A percentile compares a stretch with the other conserved stretches of the same genome.
Evolutionary conservation across 495 filamentous ascomycete genomes (phyloP).

Genomic region (Hypoxylon intermedium): DNA sequence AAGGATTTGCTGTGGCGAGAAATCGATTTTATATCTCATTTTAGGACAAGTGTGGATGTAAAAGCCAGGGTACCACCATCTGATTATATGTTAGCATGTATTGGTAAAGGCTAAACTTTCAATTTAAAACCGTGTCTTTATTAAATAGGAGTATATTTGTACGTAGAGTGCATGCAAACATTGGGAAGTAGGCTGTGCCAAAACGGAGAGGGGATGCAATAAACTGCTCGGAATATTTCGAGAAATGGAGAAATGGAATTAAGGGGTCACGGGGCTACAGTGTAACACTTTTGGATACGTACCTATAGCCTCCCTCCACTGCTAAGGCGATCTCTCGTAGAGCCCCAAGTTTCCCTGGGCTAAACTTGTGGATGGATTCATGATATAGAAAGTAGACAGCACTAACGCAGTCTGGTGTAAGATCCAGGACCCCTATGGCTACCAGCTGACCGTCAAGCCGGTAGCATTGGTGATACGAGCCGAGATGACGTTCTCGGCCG

Average conservation of each 20-base stretch:
- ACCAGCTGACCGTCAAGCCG: slow-evolving; percentile 87
- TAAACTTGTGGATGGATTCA: slow-evolving; percentile 77
- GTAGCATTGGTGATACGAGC: slow-evolving; percentile 96
- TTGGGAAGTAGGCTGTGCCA: not conserved
- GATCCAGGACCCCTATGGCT: slow-evolving; percentile 86
- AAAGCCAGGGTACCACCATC: slow-evolving; percentile 61
- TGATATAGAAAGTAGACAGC: slow-evolving; percentile 96
- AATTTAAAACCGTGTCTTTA: not conserved
- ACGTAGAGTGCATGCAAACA: not conserved
- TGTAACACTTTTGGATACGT: slow-evolving; percentile 8
- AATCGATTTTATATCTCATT: slow-evolving; percentile 84
- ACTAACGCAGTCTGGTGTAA: slow-evolving; percentile 86
- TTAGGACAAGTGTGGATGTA: slow-evolving; percentile 61
- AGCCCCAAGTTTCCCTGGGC: slow-evolving; percentile 88
- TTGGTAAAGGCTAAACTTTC: not conserved
- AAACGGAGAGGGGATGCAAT: too few relatives aligned
- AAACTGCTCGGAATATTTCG: too few relatives aligned
- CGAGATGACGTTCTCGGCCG: slow-evolving; percentile 66
- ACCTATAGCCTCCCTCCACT: slow-evolving; percentile 71
- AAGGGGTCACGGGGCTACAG: too few relatives aligned
- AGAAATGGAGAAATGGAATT: too few relatives aligned
- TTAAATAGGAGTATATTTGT: not conserved
- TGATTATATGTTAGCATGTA: slow-evolving; percentile 13
- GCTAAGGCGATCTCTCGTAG: slow-evolving; percentile 83
- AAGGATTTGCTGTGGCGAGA: slow-evolving; percentile 80